phyloP scores from a whole-genome alignment of 345 rosid genomes.

The Linum trigynum region DNA sequence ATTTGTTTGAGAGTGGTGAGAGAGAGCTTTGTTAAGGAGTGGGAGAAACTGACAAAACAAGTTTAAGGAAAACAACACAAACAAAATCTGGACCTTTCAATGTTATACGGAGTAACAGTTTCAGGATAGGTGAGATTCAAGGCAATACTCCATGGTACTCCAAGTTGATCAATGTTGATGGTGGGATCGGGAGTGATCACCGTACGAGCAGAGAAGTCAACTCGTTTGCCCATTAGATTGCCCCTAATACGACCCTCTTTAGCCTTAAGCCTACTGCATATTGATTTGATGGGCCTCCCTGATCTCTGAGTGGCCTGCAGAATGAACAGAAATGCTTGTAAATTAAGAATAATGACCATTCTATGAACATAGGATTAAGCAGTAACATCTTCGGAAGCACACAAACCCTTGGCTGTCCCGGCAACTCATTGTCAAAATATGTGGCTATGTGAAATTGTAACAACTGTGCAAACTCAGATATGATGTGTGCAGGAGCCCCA shows the following conservation, averaged over 20 bases:
- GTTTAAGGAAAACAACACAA: neutral
- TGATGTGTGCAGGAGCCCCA: conserved; percentile 95
- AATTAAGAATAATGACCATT: neutral
- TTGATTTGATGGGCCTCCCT: conserved; percentile 94
- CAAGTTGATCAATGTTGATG: conserved; percentile 76
- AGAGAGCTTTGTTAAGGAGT: neutral
- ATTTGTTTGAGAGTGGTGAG: neutral
- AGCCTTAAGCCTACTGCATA: conserved; percentile 94
- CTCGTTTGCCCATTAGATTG: conserved; percentile 94
- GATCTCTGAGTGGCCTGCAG: conserved; percentile 94
- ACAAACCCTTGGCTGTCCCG: conserved; percentile 96
- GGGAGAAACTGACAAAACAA: conserved; percentile 1
- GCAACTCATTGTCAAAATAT: conserved; percentile 92
- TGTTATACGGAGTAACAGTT: conserved; percentile 93
- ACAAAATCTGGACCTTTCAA: conserved; percentile 53
- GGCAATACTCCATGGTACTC: conserved; percentile 95
- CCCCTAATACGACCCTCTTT: conserved; percentile 98
- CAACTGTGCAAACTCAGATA: conserved; percentile 89
- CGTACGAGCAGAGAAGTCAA: conserved; percentile 96
- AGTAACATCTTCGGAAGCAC: neutral
- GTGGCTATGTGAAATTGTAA: conserved; percentile 94
- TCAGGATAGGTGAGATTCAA: conserved; percentile 92
- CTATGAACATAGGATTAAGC: neutral
- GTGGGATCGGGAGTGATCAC: conserved; percentile 97
- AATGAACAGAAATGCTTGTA: conserved; percentile 1